These are phyloP conservation scores for Neofusicoccum sp. DNA, from an alignment of 2,329 filamentous ascomycete genomes.

Conservation along the genomic window DNA sequence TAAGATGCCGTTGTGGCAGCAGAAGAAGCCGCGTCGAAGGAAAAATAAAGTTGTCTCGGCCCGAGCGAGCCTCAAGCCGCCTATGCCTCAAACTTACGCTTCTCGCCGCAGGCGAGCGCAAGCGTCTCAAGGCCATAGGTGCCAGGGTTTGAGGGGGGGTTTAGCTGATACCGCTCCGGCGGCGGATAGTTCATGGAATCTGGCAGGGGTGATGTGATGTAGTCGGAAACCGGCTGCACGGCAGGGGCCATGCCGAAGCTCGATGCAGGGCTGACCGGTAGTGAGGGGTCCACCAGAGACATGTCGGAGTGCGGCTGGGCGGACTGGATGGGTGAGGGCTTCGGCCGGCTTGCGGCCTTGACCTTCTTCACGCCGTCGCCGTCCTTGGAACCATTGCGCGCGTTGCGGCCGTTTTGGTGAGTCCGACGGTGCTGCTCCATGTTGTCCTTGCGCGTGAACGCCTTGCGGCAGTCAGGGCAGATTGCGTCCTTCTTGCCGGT, in stretches of 20 bases:
- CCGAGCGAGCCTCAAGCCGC: background rate
- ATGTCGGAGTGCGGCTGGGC: slow-evolving; percentile 21
- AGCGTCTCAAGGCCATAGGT: slow-evolving; percentile 37
- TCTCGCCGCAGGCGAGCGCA: slow-evolving; percentile 37
- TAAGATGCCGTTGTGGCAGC: background rate
- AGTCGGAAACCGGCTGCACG: slow-evolving; percentile 28
- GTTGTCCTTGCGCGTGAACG: slow-evolving; percentile 79
- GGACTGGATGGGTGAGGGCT: slow-evolving; percentile 31
- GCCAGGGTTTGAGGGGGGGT: slow-evolving; percentile 19
- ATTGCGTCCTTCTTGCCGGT: slow-evolving; percentile 76
- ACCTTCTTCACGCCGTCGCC: slow-evolving; percentile 36
- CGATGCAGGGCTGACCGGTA: slow-evolving; percentile 30
- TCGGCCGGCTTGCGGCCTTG: slow-evolving; percentile 33
- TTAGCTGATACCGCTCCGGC: slow-evolving; percentile 5
- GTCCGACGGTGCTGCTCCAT: slow-evolving; percentile 84
- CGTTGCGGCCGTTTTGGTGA: slow-evolving; percentile 57
- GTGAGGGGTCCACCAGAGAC: slow-evolving; percentile 30
- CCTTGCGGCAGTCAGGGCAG: slow-evolving; percentile 70
- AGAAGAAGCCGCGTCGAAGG: background rate
- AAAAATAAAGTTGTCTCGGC: background rate
- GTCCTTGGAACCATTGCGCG: slow-evolving; percentile 27
- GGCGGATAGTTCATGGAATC: slow-evolving; percentile 25
- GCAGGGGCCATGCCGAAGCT: slow-evolving; percentile 29
- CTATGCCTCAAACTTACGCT: slow-evolving; percentile 34
- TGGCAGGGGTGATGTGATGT: slow-evolving; percentile 30